phyloP scores from a whole-genome alignment of 768 basidiomycete genomes.

The Boletus rufocinnamomeus region DNA sequence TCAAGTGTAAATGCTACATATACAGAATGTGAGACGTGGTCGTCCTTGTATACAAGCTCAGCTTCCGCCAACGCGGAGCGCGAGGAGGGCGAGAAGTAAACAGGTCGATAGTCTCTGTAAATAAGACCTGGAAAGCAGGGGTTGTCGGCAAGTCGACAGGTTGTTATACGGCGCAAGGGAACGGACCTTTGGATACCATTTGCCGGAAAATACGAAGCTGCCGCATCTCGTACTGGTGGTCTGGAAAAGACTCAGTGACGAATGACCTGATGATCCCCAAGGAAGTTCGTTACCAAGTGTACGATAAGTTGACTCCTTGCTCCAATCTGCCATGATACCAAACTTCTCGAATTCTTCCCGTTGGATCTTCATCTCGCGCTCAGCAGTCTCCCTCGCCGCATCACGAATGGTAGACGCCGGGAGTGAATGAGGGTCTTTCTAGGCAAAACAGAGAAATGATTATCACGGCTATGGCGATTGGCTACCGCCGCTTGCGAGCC shows the following conservation, averaged over 20 bases:
- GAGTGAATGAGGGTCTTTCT: constrained; percentile 61
- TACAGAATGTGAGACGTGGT: constrained; percentile 84
- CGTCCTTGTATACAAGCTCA: constrained; percentile 87
- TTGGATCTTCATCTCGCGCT: constrained; percentile 73
- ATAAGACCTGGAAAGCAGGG: constrained; percentile 60
- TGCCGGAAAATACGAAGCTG: constrained; percentile 82
- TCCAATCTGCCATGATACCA: constrained; percentile 94
- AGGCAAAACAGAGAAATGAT: background rate
- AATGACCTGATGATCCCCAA: background rate
- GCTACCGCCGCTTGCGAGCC: background rate
- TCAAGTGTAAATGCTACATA: constrained; percentile 81
- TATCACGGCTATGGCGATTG: background rate
- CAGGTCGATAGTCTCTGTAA: constrained; percentile 84
- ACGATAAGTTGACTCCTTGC: constrained; percentile 67
- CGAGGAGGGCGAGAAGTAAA: constrained; percentile 94
- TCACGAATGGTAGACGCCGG: constrained; percentile 61
- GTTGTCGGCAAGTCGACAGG: background rate
- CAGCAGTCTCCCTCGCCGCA: constrained; percentile 72
- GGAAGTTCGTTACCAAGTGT: constrained; percentile 65
- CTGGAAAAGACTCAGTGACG: constrained; percentile 40
- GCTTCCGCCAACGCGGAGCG: constrained; percentile 94
- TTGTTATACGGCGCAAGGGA: background rate
- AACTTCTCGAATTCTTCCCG: constrained; percentile 77
- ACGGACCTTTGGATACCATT: constrained; percentile 82
- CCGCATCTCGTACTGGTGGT: constrained; percentile 83